A percentile compares a stretch with the other conserved stretches of the same genome.
phyloP scores from a whole-genome alignment of 768 basidiomycete genomes.

The Xerocomus potaroensis region DNA sequence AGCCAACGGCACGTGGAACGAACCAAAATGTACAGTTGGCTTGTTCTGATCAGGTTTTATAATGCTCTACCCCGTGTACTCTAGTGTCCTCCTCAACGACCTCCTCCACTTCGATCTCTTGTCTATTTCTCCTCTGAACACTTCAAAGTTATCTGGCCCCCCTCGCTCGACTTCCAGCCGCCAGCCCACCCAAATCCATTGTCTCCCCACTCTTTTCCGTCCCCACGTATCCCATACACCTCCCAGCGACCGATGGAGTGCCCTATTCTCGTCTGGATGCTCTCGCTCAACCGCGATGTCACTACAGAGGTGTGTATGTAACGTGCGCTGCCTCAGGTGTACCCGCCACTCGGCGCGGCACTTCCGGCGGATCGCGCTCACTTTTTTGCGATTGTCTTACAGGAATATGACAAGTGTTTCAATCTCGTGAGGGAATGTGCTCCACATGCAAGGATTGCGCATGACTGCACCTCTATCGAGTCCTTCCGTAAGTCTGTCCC shows the following conservation, averaged over 20 bases:
- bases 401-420: slow-evolving; percentile 75
- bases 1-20: slow-evolving; percentile 22
- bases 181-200: neutral
- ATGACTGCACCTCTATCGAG: slow-evolving; percentile 56
- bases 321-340: neutral
- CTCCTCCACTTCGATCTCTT: neutral
- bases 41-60: slow-evolving; percentile 27
- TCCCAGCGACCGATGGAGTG: slow-evolving; percentile 39
- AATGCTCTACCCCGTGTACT: slow-evolving; percentile 16
- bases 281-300: slow-evolving; percentile 72
- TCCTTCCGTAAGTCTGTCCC: slow-evolving; percentile 54
- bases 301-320: slow-evolving; percentile 48
- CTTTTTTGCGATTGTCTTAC: slow-evolving; percentile 3
- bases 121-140: slow-evolving; percentile 1
- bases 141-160: neutral
- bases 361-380: slow-evolving; percentile 1
- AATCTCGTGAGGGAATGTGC: slow-evolving; percentile 58
- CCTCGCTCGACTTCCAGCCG: neutral
- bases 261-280: slow-evolving; percentile 77
- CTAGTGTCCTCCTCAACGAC: slow-evolving; percentile 1
- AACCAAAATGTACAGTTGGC: slow-evolving; percentile 26
- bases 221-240: slow-evolving; percentile 1
- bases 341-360: slow-evolving; percentile 4
- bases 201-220: neutral
- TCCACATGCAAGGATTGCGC: slow-evolving; percentile 49